Conservation (phyloP, 805 yeast genomes). For the Schwanniomyces polymorphus region DNA sequence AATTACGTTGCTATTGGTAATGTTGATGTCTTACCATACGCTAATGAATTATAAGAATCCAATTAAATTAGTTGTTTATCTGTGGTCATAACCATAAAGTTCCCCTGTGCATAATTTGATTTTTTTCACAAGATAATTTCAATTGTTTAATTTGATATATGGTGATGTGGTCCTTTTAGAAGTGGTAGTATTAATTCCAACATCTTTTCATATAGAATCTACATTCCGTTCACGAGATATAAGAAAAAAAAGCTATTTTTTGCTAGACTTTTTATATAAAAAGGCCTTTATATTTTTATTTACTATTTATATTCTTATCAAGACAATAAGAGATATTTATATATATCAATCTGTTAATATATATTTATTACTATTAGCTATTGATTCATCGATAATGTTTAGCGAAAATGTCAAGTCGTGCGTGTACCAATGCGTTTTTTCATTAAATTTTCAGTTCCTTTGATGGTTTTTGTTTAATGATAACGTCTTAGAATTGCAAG, state of each 20-base stretch:
- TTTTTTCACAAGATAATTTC: slow-evolving; percentile 3
- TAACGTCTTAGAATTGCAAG: not conserved
- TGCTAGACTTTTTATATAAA: slow-evolving; percentile 1
- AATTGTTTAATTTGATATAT: slow-evolving; percentile 1
- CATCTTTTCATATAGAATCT: slow-evolving; percentile 5
- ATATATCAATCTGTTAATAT: slow-evolving; percentile 4
- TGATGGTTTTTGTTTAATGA: not conserved
- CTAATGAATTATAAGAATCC: slow-evolving; percentile 73
- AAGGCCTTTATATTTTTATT: slow-evolving; percentile 1
- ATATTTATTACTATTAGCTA: slow-evolving; percentile 1
- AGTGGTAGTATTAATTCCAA: slow-evolving; percentile 1
- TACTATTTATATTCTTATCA: slow-evolving; percentile 4
- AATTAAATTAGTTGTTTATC: slow-evolving; percentile 1
- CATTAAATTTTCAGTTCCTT: slow-evolving; percentile 4
- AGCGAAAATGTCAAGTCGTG: not conserved
- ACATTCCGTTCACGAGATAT: slow-evolving; percentile 1
- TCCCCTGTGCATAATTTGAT: slow-evolving; percentile 6
- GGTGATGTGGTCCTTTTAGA: slow-evolving; percentile 2
- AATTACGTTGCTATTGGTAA: slow-evolving; percentile 91
- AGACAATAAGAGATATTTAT: not conserved
- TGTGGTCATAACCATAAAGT: slow-evolving; percentile 2
- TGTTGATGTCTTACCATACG: slow-evolving; percentile 80
- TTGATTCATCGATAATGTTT: not conserved
- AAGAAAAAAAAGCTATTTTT: not conserved
- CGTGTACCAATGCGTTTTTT: slow-evolving; percentile 1